Evolutionary conservation across 306 rosid species (phyloP).

Genomic region (Fragaria iinumae): DNA sequence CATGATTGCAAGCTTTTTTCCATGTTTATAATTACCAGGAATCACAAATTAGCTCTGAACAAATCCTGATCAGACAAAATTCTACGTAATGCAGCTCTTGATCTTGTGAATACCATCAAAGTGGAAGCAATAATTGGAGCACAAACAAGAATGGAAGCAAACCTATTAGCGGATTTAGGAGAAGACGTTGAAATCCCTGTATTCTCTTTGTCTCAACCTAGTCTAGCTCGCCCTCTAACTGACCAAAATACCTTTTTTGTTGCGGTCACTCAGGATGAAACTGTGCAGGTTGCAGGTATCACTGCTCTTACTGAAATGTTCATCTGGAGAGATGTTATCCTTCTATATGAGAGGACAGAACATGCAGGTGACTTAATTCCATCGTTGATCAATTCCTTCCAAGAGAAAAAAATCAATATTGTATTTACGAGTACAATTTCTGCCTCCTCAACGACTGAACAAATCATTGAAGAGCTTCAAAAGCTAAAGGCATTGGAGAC

Average conservation of each 20-base stretch:
- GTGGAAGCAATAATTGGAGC: slow-evolving; percentile 24
- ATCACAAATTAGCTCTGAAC: too few species aligned
- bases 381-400: not conserved
- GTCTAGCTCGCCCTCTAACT: not conserved
- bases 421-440: not conserved
- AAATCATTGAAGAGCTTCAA: slow-evolving; percentile 9
- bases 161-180: slow-evolving; percentile 22
- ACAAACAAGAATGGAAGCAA: slow-evolving; percentile 25
- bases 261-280: not conserved
- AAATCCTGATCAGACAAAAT: too few species aligned
- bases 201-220: slow-evolving; percentile 10
- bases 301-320: not conserved
- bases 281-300: not conserved
- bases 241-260: slow-evolving; percentile 14
- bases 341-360: slow-evolving; percentile 1
- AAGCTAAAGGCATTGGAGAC: not conserved
- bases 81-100: slow-evolving; percentile 18
- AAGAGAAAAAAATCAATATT: not conserved
- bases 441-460: not conserved
- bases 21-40: not conserved
- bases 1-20: not conserved
- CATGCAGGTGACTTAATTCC: not conserved
- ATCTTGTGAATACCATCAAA: slow-evolving; percentile 9
- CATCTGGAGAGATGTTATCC: slow-evolving; percentile 17
- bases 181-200: slow-evolving; percentile 16